A percentile compares a stretch with the other conserved stretches of the same genome.
These are phyloP conservation scores for Tuber microsphaerosporum DNA, from an alignment of 495 filamentous ascomycete genomes.

Conservation along the genomic window DNA sequence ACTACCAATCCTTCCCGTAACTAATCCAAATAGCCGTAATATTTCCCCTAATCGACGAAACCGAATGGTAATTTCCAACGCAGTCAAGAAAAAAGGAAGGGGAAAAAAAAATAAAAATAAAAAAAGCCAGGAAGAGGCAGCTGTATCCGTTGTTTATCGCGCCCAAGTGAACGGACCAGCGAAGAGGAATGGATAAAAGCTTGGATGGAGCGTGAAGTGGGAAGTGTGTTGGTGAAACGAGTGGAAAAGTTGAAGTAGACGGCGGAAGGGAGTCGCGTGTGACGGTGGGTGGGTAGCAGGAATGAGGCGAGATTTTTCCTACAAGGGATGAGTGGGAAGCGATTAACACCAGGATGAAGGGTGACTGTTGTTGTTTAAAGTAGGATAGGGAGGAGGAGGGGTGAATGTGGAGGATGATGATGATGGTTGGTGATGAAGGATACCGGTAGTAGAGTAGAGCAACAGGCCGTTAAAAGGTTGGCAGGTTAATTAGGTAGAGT, in stretches of 20 bases:
- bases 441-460: neutral
- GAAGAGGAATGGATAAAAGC: neutral
- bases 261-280: constrained; percentile 2
- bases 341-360: neutral
- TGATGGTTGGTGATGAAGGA: neutral
- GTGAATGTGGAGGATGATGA: neutral
- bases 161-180: neutral
- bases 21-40: neutral
- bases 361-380: neutral
- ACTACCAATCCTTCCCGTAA: neutral
- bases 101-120: neutral
- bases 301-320: neutral
- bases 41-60: neutral
- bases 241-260: neutral
- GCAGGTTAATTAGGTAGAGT: neutral
- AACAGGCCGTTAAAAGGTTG: neutral
- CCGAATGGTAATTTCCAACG: neutral
- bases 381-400: neutral
- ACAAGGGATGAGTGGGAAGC: neutral
- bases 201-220: neutral
- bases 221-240: neutral
- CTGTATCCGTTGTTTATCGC: neutral
- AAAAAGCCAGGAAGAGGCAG: neutral
- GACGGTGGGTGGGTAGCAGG: neutral
- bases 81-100: neutral